Conservation (phyloP, 306 rosid genomes). For the Abrus precatorius region DNA sequence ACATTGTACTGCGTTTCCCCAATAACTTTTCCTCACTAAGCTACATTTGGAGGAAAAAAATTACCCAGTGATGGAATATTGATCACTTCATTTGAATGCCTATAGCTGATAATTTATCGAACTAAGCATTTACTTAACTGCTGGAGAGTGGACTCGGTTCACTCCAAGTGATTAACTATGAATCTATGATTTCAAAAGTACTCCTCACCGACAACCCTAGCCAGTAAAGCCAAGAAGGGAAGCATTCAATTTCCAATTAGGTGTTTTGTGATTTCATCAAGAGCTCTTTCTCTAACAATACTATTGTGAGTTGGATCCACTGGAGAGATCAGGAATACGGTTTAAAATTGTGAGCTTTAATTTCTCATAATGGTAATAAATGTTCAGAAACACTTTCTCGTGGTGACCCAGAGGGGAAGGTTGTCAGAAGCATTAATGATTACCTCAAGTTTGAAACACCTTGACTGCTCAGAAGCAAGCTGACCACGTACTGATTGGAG, state of each 20-base stretch:
- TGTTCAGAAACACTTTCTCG: conserved; percentile 9
- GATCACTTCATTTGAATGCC: conserved; percentile 10
- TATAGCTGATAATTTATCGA: background rate
- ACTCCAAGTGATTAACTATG: background rate
- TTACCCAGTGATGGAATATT: background rate
- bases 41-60: background rate
- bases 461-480: conserved; percentile 91
- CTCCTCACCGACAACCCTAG: background rate
- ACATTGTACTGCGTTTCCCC: background rate
- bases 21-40: background rate
- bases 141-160: conserved; percentile 1
- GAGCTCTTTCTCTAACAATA: background rate
- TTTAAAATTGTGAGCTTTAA: background rate
- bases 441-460: conserved; percentile 98
- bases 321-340: background rate
- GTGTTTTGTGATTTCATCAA: conserved; percentile 23
- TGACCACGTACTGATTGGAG: conserved; percentile 89
- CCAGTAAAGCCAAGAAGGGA: background rate
- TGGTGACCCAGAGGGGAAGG: conserved; percentile 20
- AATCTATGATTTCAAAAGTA: conserved; percentile 30
- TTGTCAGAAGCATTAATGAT: conserved; percentile 22
- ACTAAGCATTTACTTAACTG: background rate
- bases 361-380: conserved; percentile 22
- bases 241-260: background rate
- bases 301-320: conserved; percentile 4